These are phyloP conservation scores for Yarrowia porcina DNA, from an alignment of 805 yeast genomes.

Conservation along the genomic window DNA sequence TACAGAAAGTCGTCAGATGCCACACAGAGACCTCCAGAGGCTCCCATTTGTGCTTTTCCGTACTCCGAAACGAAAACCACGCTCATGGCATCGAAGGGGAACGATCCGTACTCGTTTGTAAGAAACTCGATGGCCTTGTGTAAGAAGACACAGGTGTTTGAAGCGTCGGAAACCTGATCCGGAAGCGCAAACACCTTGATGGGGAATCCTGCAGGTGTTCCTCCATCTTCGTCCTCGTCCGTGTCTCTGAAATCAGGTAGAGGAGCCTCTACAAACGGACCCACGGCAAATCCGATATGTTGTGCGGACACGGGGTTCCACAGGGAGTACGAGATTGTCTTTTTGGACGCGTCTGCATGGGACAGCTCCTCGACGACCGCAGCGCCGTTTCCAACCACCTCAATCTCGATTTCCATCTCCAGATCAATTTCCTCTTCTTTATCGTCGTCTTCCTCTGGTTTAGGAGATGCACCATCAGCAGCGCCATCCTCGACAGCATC, in stretches of 20 bases:
- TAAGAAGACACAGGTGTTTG: slow-evolving; percentile 72
- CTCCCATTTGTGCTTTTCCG: slow-evolving; percentile 42
- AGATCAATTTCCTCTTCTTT: slow-evolving; percentile 28
- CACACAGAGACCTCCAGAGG: slow-evolving; percentile 73
- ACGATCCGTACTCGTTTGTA: slow-evolving; percentile 86
- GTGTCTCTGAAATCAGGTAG: slow-evolving; percentile 46
- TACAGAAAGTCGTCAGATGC: slow-evolving; percentile 62
- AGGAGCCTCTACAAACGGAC: slow-evolving; percentile 70
- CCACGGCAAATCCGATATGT: slow-evolving; percentile 92
- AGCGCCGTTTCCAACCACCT: slow-evolving; percentile 35
- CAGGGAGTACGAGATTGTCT: slow-evolving; percentile 66
- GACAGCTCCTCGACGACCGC: slow-evolving; percentile 73
- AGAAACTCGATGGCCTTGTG: slow-evolving; percentile 78
- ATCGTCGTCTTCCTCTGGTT: slow-evolving; percentile 32
- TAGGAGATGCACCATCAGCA: too few relatives aligned
- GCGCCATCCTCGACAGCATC: background rate
- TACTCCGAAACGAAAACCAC: slow-evolving; percentile 67
- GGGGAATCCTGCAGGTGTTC: slow-evolving; percentile 42
- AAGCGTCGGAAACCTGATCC: slow-evolving; percentile 52
- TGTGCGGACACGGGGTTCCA: slow-evolving; percentile 89
- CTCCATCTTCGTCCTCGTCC: slow-evolving; percentile 39
- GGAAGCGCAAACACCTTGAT: slow-evolving; percentile 64
- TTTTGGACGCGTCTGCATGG: slow-evolving; percentile 61
- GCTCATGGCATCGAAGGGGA: slow-evolving; percentile 80
- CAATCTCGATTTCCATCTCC: slow-evolving; percentile 30